These are phyloP conservation scores for Irpex sp. DNA, from an alignment of 1,284 basidiomycete genomes.

Conservation along the genomic window DNA sequence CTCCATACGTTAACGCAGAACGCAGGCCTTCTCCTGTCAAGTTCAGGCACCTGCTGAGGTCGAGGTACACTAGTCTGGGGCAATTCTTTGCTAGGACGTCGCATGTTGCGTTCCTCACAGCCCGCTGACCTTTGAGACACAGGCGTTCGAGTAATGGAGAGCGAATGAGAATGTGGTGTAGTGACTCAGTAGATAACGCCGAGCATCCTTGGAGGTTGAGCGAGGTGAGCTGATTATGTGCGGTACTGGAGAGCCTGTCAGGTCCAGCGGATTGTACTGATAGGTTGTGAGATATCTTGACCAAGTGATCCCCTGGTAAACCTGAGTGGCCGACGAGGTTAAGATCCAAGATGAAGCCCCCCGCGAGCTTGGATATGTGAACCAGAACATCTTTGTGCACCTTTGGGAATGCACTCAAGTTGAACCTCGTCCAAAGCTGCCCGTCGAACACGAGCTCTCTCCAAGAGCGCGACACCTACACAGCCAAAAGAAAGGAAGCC, in stretches of 20 bases:
- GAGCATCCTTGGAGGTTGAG: conserved; percentile 79
- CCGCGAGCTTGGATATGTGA: conserved; percentile 48
- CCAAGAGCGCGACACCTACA: conserved; percentile 83
- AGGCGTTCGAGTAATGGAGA: conserved; percentile 61
- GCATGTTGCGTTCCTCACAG: conserved; percentile 73
- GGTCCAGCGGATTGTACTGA: conserved; percentile 37
- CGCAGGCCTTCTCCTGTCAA: conserved; percentile 64
- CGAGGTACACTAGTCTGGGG: conserved; percentile 54
- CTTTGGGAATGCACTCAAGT: conserved; percentile 58
- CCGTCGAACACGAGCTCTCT: conserved; percentile 79
- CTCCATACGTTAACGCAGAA: conserved; percentile 37
- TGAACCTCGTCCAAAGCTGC: conserved; percentile 74
- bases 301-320: conserved; percentile 47
- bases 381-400: conserved; percentile 48
- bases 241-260: conserved; percentile 46
- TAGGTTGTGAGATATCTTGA: conserved; percentile 50
- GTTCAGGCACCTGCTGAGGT: conserved; percentile 72
- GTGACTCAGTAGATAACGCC: conserved; percentile 55
- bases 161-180: conserved; percentile 69
- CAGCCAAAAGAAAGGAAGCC: neutral
- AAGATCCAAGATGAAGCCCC: conserved; percentile 65
- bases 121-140: conserved; percentile 63
- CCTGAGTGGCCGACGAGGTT: conserved; percentile 64
- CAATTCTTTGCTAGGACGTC: conserved; percentile 59
- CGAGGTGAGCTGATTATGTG: conserved; percentile 43